Conservation (phyloP, 2,329 filamentous ascomycete species). For the Sporothrix euskadiensis region DNA sequence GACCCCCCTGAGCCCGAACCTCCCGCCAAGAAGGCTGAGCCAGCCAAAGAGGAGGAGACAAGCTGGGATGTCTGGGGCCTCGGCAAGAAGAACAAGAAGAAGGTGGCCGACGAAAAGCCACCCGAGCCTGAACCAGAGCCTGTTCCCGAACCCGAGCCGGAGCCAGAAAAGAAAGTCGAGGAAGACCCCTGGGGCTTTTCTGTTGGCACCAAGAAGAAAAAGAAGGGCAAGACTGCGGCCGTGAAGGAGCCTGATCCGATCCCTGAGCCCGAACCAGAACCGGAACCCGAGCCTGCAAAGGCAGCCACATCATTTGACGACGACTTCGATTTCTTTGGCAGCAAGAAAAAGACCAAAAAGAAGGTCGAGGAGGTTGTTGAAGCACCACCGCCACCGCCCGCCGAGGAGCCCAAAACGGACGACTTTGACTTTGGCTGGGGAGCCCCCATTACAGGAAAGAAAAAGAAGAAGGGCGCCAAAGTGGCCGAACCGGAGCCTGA, state of each 20-base stretch:
- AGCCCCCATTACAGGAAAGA: constrained; percentile 35
- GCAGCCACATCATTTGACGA: constrained; percentile 23
- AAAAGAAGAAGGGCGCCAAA: constrained; percentile 32
- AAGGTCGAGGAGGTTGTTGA: constrained; percentile 14
- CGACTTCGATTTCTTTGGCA: constrained; percentile 28
- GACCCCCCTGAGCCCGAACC: constrained; percentile 28
- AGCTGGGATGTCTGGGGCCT: constrained; percentile 48
- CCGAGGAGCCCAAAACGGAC: constrained; percentile 34
- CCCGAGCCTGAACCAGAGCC: constrained; percentile 28
- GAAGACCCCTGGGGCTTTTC: constrained; percentile 34
- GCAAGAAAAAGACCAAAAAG: constrained; percentile 37
- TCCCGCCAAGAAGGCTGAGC: constrained; percentile 28
- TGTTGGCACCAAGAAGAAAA: constrained; percentile 31
- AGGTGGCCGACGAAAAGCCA: constrained; percentile 31
- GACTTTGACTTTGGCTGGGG: constrained; percentile 39
- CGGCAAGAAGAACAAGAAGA: constrained; percentile 50
- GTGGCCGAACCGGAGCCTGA: constrained; percentile 17
- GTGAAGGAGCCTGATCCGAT: background rate
- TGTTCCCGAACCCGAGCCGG: constrained; percentile 22
- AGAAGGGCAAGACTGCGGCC: constrained; percentile 33
- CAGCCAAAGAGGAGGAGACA: constrained; percentile 33
- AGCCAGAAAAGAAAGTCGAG: constrained; percentile 26
- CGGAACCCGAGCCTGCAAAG: constrained; percentile 16
- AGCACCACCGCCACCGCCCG: background rate
- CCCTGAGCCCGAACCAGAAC: constrained; percentile 5